Base-by-base conservation (phyloP, 805 yeast species). In the Saccharomyces eubayanus region DNA sequence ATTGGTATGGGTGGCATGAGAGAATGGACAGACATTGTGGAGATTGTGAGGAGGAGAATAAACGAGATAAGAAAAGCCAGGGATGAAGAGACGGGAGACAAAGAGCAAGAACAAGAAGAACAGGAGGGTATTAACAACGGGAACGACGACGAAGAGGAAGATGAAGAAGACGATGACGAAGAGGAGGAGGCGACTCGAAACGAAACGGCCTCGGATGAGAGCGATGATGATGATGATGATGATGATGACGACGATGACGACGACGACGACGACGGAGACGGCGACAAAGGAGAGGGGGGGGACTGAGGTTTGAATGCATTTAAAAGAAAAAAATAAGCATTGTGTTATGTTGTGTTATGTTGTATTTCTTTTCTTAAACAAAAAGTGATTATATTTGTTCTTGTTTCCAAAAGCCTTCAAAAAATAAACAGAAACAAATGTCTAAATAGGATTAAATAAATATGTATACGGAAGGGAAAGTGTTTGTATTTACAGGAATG, bases 1-100 rank as follows among this genome's bases (percentile, higher is more conserved):
- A 86, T 87, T 57, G 94, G 94, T 12, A 86, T 87, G 94, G 95
- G 95, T 47, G 95, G 95, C 31, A 87, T 87, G 95, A 79, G 89
- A 76, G 94, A 87, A 64, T 87, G 89, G 86, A 82, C 83, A 64
- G 94, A 86, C 62, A 81, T 87, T 55, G 92, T 85, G 8, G 89
- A 85, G 62, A 78, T 81, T 24, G 54, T 79, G 56, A 69, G 74
- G 40, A 67, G 68, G 57, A 72, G 72, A 60, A 63, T 75, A 53
- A 58, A 59, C 8, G 71, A 65, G 41, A 60, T 67, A 3, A 58
- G 59, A 24, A 57, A 57, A 16, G 57, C 53, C 2, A 55, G 72
- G 6, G 71, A 70, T 11, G 69, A 54, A 47, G 57, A 57, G 52
- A 51, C 41, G n/a, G 41, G 36, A 29, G 55, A 54, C n/a, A 54